These are phyloP conservation scores for Linum lewisii DNA, from an alignment of 345 rosid species.

Conservation along the genomic window DNA sequence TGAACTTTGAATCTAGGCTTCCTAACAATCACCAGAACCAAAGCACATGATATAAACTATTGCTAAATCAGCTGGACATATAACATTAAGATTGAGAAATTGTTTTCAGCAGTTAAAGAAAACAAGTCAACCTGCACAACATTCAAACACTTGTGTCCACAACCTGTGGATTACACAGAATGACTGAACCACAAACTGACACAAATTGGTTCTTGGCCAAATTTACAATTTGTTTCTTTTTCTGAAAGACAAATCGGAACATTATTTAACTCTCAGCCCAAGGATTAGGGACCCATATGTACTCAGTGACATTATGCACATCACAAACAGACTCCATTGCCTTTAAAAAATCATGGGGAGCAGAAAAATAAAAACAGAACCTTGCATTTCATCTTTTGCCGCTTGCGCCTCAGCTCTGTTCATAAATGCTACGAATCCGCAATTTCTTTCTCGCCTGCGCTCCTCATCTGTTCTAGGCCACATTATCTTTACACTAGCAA, in stretches of 20 bases:
- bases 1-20: neutral
- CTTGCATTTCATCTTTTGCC: conserved; percentile 99
- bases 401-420: conserved; percentile 97
- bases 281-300: neutral
- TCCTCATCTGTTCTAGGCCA: conserved; percentile 99
- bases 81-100: neutral
- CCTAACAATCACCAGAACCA: neutral
- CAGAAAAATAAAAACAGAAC: conserved; percentile 21
- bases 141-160: too few species aligned
- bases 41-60: neutral
- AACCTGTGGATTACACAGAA: too few species aligned
- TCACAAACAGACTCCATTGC: neutral
- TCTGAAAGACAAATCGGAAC: too few species aligned
- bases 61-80: neutral
- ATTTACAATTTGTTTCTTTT: too few species aligned
- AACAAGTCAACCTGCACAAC: too few species aligned
- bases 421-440: conserved; percentile 98
- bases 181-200: too few species aligned
- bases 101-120: neutral
- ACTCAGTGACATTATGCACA: neutral
- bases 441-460: conserved; percentile 81
- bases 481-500: conserved; percentile 99
- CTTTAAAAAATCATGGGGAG: too few species aligned
- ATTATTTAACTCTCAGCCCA: neutral
- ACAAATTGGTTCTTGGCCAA: too few species aligned